Base-by-base conservation (phyloP, 1,284 basidiomycete species). In the Cryptococcus wingfieldii region DNA sequence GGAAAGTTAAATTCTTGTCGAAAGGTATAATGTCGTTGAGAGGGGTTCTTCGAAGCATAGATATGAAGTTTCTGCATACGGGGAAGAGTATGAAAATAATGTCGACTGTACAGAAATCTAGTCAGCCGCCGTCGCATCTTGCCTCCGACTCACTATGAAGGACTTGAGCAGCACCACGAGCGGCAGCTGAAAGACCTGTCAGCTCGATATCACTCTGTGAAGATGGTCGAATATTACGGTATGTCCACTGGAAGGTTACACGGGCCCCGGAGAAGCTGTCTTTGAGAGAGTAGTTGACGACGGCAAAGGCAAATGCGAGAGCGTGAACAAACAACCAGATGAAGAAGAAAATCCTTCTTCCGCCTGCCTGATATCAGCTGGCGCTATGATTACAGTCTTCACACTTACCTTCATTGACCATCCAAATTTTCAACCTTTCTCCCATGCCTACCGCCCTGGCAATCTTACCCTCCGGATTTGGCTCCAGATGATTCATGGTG, bases 41-140 rank as follows among this genome's bases (percentile, higher is more conserved):
- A 2, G 89, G 83, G 0, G 89, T 90, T 47, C 85, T 83, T 37
- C 91, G 86, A 44, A 93, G 80, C 41, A 91, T 66, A 12, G 90
- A 91, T 72, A 94, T 84, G 76, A 94, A 89, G 78, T 89, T 91
- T 58, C 91, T 84, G 81, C 91, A 94, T 70, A 94, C 84, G 34
- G 91, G 91, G 28, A 95, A 82, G 50, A 94, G 84, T 75, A 95
- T 91, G 80, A 93, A 88, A 58, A 89, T 84, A 53, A 90, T 85
- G 76, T 94, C 88, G 66, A 93, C 64, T 65, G 23, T 2, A 45
- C 8, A 18, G 23, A 6, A 6, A 13, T 19, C 13, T 23, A 8
- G 38, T 50, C 48, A 50, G 48, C 37, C 23, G 23, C 6, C 16
- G 23, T 23, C 23, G 23, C 23, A 19, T 8, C 8, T 4, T 14